Evolutionary conservation across 345 rosid genomes (phyloP).

Genomic region (Salix purpurea): DNA sequence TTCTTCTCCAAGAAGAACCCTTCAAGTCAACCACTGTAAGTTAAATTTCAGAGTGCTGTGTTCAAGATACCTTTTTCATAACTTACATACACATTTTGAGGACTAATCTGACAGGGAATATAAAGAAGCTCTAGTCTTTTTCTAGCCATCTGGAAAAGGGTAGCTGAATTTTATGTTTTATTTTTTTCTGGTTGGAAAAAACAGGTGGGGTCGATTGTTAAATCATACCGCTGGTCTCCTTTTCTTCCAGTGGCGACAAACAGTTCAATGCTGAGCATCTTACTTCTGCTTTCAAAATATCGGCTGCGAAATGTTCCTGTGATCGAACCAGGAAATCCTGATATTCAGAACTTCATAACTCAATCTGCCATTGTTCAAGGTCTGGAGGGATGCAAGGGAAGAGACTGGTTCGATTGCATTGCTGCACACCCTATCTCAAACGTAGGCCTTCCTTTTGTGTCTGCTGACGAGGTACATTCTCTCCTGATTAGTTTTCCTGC

Average conservation of each 20-base stretch:
- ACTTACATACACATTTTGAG: not conserved
- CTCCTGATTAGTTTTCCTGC: conserved; percentile 1
- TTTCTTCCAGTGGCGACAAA: conserved; percentile 69
- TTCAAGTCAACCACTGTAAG: conserved; percentile 77
- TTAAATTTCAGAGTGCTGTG: not conserved
- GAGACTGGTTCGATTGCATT: conserved; percentile 89
- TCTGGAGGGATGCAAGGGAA: conserved; percentile 72
- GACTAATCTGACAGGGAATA: not conserved
- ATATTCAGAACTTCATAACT: conserved; percentile 74
- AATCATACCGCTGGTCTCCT: conserved; percentile 76
- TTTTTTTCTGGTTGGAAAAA: conserved; percentile 20
- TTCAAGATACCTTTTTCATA: not conserved
- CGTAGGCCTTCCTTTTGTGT: conserved; percentile 84
- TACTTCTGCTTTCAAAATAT: conserved; percentile 77
- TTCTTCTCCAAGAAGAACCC: conserved; percentile 77
- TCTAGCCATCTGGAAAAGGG: not conserved
- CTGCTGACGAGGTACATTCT: conserved; percentile 46
- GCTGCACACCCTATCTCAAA: conserved; percentile 57
- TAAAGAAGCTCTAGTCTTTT: not conserved
- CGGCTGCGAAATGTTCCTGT: conserved; percentile 76
- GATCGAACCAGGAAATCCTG: conserved; percentile 58
- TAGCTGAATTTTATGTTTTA: not conserved
- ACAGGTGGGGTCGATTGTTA: conserved; percentile 61
- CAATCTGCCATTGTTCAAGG: conserved; percentile 81
- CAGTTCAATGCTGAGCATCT: conserved; percentile 75